Conservation (phyloP, 345 rosid genomes). For the Corchorus olitorius region DNA sequence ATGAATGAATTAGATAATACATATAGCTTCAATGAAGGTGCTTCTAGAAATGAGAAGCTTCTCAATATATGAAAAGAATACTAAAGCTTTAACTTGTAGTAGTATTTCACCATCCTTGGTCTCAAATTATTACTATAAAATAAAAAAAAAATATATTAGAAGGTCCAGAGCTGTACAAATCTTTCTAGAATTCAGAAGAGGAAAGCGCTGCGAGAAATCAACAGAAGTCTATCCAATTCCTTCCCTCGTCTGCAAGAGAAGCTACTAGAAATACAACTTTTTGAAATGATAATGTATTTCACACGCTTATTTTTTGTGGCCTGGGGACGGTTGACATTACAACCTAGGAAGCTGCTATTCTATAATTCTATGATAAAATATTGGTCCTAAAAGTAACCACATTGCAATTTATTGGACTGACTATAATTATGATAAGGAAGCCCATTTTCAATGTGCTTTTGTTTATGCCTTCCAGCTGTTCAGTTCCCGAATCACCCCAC, state of each 20-base stretch:
- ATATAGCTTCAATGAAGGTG: no score
- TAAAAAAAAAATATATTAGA: no score
- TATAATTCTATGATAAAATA: background rate
- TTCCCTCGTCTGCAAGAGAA: background rate
- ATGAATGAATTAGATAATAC: no score
- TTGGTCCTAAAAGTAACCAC: background rate
- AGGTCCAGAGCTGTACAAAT: no score
- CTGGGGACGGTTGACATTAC: background rate
- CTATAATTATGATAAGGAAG: background rate
- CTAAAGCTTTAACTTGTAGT: no score
- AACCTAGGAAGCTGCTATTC: background rate
- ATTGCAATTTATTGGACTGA: background rate
- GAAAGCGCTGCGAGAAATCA: background rate
- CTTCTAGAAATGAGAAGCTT: no score
- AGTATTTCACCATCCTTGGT: no score
- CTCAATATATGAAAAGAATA: no score
- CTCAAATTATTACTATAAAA: no score
- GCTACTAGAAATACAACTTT: background rate
- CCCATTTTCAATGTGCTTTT: constrained; percentile 7
- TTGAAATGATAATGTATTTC: background rate
- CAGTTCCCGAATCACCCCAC: background rate
- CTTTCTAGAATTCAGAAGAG: background rate
- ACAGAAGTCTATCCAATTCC: background rate
- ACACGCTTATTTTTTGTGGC: background rate
- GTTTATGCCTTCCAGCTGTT: constrained; percentile 14